phyloP scores from a whole-genome alignment of 192 early-diverging fungal species.

The Cladochytrium replicatum region DNA sequence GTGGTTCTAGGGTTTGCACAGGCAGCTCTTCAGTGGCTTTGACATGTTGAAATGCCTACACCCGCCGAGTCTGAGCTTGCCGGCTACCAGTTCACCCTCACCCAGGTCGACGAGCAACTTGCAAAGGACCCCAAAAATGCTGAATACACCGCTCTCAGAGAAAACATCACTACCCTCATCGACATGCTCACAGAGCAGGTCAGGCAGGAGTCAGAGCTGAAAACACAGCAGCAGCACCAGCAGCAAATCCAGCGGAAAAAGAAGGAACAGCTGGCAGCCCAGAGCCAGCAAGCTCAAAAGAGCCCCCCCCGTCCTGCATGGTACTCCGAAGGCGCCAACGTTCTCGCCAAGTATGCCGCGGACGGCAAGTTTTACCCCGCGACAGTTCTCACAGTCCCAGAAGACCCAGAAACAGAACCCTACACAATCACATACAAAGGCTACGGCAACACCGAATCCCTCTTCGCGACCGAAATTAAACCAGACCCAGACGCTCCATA shows the following conservation, averaged over 20 bases:
- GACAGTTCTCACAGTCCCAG: conserved; percentile 47
- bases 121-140: conserved; percentile 57
- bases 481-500: conserved; percentile 1
- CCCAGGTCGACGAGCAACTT: conserved; percentile 63
- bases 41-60: no score
- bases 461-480: conserved; percentile 34
- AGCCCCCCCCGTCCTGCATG: conserved; percentile 1
- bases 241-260: conserved; percentile 4
- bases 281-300: neutral
- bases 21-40: no score
- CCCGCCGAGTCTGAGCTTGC: no score
- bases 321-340: conserved; percentile 47
- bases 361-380: conserved; percentile 63
- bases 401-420: conserved; percentile 2
- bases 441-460: conserved; percentile 44
- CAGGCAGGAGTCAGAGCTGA: no score
- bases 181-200: conserved; percentile 27
- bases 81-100: conserved; percentile 55
- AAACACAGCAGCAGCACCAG: conserved; percentile 7
- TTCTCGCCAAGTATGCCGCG: conserved; percentile 50
- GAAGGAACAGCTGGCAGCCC: conserved; percentile 1
- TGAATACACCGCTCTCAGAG: conserved; percentile 52
- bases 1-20: no score
- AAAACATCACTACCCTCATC: conserved; percentile 62
- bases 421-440: conserved; percentile 55